phyloP scores from a whole-genome alignment of 192 early-diverging fungal species.

The Chytriomyces hyalinus region DNA sequence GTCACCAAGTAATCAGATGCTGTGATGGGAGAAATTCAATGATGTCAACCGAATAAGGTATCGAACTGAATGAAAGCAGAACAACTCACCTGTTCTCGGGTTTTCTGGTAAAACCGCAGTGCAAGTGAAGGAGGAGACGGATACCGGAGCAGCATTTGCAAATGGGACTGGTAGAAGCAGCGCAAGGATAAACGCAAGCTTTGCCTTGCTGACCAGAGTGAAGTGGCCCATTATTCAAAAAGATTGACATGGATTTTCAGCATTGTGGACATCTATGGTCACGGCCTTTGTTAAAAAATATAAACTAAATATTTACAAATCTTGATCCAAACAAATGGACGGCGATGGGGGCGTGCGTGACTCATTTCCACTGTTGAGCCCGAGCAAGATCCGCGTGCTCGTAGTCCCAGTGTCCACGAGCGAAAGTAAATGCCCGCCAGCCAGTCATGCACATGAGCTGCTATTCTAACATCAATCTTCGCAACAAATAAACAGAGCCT shows the following conservation, averaged over 20 bases:
- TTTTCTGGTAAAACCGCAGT: background rate
- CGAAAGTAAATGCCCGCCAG: background rate
- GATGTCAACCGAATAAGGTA: background rate
- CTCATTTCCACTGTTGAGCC: conserved; percentile 37
- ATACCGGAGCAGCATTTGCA: background rate
- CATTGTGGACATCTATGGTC: too few relatives aligned
- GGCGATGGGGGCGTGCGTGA: background rate
- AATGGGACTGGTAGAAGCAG: background rate
- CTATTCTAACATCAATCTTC: background rate
- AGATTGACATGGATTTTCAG: background rate
- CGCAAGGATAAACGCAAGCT: background rate
- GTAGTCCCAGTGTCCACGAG: conserved; percentile 65
- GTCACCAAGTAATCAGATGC: conserved; percentile 1
- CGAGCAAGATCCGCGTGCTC: conserved; percentile 66
- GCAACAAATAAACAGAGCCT: conserved; percentile 34
- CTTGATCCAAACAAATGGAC: background rate
- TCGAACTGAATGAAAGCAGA: background rate
- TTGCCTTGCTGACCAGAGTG: background rate
- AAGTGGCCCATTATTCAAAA: background rate
- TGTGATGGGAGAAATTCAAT: background rate
- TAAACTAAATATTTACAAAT: background rate
- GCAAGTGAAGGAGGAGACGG: conserved; percentile 2
- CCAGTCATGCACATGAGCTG: background rate
- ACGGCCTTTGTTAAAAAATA: too few relatives aligned
- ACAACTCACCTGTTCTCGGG: background rate